Percentiles rank a stretch among this genome's conserved stretches.
phyloP scores from a whole-genome alignment of 2,329 filamentous ascomycete species.

The Xylaria sp. region DNA sequence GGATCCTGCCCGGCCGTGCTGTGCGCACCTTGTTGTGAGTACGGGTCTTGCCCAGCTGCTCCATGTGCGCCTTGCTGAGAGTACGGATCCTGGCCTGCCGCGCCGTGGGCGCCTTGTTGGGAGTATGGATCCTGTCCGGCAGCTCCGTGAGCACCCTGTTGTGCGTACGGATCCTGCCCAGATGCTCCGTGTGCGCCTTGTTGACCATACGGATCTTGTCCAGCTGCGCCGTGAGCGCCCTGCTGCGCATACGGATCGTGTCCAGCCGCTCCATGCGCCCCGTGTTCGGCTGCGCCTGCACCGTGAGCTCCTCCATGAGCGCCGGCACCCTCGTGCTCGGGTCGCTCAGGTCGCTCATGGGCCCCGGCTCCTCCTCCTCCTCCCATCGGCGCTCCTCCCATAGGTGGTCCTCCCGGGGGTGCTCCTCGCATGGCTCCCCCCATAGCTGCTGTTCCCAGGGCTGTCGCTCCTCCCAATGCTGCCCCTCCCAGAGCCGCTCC shows the following conservation, averaged over 20 bases:
- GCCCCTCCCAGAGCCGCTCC: too few relatives aligned
- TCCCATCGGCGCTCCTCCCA: slow-evolving; percentile 8
- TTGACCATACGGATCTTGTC: too few relatives aligned
- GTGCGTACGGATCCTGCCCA: slow-evolving; percentile 12
- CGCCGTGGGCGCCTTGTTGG: too few relatives aligned
- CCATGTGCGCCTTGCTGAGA: too few relatives aligned
- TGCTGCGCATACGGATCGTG: slow-evolving; percentile 15
- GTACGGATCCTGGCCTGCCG: too few relatives aligned
- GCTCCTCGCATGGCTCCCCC: too few relatives aligned
- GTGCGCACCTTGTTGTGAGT: not conserved
- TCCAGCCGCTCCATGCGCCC: not conserved
- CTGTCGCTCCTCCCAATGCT: too few relatives aligned
- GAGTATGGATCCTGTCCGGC: too few relatives aligned
- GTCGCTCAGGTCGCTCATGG: slow-evolving; percentile 15
- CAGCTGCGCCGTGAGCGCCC: too few relatives aligned
- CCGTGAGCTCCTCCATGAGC: slow-evolving; percentile 11
- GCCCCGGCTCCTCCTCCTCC: not conserved
- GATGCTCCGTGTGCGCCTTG: not conserved
- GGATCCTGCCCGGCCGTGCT: slow-evolving; percentile 8
- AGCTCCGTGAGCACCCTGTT: too few relatives aligned
- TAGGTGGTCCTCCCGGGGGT: too few relatives aligned
- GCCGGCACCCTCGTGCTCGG: slow-evolving; percentile 8
- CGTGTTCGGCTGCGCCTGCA: not conserved
- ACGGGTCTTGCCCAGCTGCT: not conserved
- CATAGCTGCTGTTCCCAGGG: too few relatives aligned